These are phyloP conservation scores for Russula compacta DNA, from an alignment of 768 basidiomycete genomes.

Conservation along the genomic window DNA sequence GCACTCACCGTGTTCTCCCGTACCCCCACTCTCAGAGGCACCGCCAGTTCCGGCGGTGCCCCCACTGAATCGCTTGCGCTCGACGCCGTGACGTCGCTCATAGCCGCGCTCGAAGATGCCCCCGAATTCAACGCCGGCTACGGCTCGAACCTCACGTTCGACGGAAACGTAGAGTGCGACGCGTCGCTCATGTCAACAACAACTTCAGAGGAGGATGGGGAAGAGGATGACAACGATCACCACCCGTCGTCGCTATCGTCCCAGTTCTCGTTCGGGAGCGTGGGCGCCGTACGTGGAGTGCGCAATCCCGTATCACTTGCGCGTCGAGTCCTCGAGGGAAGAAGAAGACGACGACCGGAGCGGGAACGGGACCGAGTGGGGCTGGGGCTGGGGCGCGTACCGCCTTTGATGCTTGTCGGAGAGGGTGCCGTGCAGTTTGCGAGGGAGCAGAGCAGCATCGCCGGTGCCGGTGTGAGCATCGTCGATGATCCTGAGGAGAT, in stretches of 20 bases:
- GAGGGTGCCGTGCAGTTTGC: constrained; percentile 56
- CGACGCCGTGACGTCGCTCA: neutral
- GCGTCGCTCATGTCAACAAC: constrained; percentile 55
- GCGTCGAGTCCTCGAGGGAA: constrained; percentile 44
- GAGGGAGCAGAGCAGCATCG: neutral
- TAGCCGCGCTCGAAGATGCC: neutral
- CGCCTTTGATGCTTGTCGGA: constrained; percentile 57
- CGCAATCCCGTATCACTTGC: constrained; percentile 64
- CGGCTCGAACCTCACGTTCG: constrained; percentile 68
- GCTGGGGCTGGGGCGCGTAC: constrained; percentile 46
- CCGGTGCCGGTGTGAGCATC: constrained; percentile 23
- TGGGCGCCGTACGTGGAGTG: constrained; percentile 57
- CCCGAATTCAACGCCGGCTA: constrained; percentile 36
- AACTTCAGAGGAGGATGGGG: constrained; percentile 4
- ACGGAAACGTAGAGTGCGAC: constrained; percentile 77
- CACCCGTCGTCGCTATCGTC: neutral
- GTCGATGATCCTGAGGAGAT: constrained; percentile 32
- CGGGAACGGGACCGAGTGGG: constrained; percentile 3
- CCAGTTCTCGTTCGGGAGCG: constrained; percentile 48
- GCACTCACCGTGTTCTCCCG: constrained; percentile 29
- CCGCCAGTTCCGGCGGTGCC: neutral
- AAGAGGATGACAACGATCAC: neutral
- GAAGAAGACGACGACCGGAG: constrained; percentile 24
- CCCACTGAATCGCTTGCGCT: neutral
- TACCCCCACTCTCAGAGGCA: neutral